Percentiles rank a stretch among this genome's conserved stretches.
These are phyloP conservation scores for Psilocybe tampanensis DNA, from an alignment of 768 basidiomycete species.

Conservation along the genomic window DNA sequence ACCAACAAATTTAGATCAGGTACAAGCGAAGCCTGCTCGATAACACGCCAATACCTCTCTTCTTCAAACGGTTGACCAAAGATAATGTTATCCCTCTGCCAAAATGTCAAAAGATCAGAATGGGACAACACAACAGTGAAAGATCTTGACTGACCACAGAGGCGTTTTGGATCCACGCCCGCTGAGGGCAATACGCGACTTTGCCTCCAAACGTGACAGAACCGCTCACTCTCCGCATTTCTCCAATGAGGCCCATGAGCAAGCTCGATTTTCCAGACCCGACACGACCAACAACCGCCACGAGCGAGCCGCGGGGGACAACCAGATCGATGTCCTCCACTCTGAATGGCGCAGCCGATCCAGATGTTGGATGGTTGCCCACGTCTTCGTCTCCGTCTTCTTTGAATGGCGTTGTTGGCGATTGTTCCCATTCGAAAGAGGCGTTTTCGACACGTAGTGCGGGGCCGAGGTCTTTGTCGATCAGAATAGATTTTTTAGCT, in stretches of 20 bases:
- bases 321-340: conserved; percentile 52
- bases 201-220: conserved; percentile 60
- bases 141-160: conserved; percentile 52
- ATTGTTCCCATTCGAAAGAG: conserved; percentile 65
- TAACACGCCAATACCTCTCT: conserved; percentile 63
- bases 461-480: conserved; percentile 45
- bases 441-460: conserved; percentile 57
- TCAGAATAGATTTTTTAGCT: conserved; percentile 38
- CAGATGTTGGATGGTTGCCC: conserved; percentile 7
- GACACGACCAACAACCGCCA: conserved; percentile 69
- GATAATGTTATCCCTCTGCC: conserved; percentile 66
- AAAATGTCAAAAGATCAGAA: background rate
- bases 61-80: conserved; percentile 70
- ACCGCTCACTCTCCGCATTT: conserved; percentile 61
- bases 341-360: conserved; percentile 45
- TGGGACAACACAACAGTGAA: background rate
- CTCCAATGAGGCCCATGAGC: conserved; percentile 66
- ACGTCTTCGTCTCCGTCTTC: conserved; percentile 16
- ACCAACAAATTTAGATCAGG: conserved; percentile 66
- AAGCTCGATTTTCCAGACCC: conserved; percentile 71
- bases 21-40: conserved; percentile 61
- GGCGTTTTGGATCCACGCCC: conserved; percentile 78
- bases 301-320: conserved; percentile 57
- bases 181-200: conserved; percentile 73
- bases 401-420: background rate